Base-by-base conservation (phyloP, 2,329 filamentous ascomycete species). In the Fusarium tricinctum region DNA sequence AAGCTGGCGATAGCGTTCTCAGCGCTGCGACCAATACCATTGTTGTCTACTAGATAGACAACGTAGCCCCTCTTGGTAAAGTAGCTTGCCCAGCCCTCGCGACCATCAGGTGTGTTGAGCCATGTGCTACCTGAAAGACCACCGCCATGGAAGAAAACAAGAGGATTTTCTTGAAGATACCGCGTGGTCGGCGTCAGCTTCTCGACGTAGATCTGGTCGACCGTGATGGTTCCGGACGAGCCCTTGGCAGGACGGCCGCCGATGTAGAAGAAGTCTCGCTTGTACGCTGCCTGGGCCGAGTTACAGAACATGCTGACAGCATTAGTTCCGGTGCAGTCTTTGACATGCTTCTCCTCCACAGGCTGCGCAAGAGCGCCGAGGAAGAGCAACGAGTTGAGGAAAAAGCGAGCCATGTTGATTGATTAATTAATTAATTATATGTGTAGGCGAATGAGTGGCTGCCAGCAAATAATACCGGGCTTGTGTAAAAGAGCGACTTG, bases 141-240 rank as follows among this genome's bases (percentile, higher is more conserved):
- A 5, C 67, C 68, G 2, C 67, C 67, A 10, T 70, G 67, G 22
- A 71, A 68, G 42, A 71, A 70, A 17, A 71, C 64, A 2, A 71
- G 54, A 9, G 67, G 67, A 5, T 65, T 48, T 23, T 57, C 59
- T 23, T 70, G 63, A 7, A 9, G 32, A 15, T 17, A 15, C 4
- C 35, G 17, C 1, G 3, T n/a, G 3, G 42, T 35, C 2, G 68
- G 68, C 0, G 49, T 58, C 26, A 71, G 44, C 6, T 71, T 71
- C 30, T 71, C 67, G 4, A 71, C 67, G 22, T 71, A 71, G 15
- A 71, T 22, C 23, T 70, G 67, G 23, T 71, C 68, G 26, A 68
- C 47, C 1, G 51, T 70, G 26, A 68, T 64, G 6, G 61, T 68
- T 20, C 67, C 67, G 1, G 67, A 57, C 14, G 63, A 51, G 1